Percentiles rank a stretch among this genome's conserved stretches.
These are phyloP conservation scores for Podospora pseudoanserina DNA, from an alignment of 495 filamentous ascomycete species.

Conservation along the genomic window DNA sequence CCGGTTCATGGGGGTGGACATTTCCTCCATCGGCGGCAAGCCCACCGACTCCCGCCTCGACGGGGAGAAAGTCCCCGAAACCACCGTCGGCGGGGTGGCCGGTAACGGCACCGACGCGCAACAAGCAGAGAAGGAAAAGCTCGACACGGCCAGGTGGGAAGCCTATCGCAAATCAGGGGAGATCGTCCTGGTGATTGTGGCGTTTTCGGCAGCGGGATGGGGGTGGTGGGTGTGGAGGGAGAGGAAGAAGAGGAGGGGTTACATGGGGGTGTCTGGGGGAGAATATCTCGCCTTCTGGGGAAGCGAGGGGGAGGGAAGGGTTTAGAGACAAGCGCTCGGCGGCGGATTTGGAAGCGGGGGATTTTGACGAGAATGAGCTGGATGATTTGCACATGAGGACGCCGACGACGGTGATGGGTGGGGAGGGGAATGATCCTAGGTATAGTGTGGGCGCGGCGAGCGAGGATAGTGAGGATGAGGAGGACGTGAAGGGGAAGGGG, in stretches of 20 bases:
- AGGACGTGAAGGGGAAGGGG: conserved; percentile 23
- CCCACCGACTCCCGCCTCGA: conserved; percentile 85
- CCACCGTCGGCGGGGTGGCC: conserved; percentile 69
- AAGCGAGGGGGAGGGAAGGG: conserved; percentile 9
- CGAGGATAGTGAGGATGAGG: conserved; percentile 50
- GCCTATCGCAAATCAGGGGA: conserved; percentile 92
- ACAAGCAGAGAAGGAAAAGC: conserved; percentile 65
- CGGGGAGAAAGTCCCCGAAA: conserved; percentile 81
- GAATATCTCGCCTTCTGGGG: conserved; percentile 26
- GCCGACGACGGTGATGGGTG: conserved; percentile 24
- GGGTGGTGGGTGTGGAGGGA: conserved; percentile 83
- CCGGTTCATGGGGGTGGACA: conserved; percentile 91
- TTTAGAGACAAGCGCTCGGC: conserved; percentile 15
- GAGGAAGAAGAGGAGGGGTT: conserved; percentile 55
- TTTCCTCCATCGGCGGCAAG: conserved; percentile 78
- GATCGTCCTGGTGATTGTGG: conserved; percentile 80
- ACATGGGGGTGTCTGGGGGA: conserved; percentile 48
- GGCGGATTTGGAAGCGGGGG: conserved; percentile 63
- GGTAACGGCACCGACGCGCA: conserved; percentile 74
- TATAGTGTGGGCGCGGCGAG: conserved; percentile 60
- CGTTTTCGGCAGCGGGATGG: conserved; percentile 72
- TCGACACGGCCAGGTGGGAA: conserved; percentile 84
- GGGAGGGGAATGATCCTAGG: conserved; percentile 30
- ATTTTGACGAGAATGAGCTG: conserved; percentile 87
- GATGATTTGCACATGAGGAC: conserved; percentile 64